A percentile compares a stretch with the other conserved stretches of the same genome.
These are phyloP conservation scores for Boletus vinaceobasis DNA, from an alignment of 768 basidiomycete genomes.

Conservation along the genomic window DNA sequence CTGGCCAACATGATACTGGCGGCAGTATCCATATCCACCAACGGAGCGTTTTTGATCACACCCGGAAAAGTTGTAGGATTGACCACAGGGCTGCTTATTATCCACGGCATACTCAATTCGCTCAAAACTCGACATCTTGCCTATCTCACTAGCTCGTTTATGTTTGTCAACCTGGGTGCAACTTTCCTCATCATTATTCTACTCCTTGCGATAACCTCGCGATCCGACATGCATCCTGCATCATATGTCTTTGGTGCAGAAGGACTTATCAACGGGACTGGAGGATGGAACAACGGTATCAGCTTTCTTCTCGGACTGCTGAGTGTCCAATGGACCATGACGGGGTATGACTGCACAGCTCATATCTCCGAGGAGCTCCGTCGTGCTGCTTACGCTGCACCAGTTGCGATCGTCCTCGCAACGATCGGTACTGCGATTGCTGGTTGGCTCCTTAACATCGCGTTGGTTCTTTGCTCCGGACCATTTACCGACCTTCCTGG, in stretches of 20 bases:
- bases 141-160: constrained; percentile 33
- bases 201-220: constrained; percentile 41
- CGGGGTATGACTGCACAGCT: constrained; percentile 29
- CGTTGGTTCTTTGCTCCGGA: constrained; percentile 57
- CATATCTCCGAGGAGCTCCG: constrained; percentile 44
- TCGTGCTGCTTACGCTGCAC: constrained; percentile 48
- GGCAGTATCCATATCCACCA: constrained; percentile 22
- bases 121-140: constrained; percentile 38
- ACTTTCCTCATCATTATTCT: constrained; percentile 42
- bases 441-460: constrained; percentile 67
- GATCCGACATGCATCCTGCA: constrained; percentile 54
- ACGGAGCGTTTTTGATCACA: constrained; percentile 35
- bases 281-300: constrained; percentile 40
- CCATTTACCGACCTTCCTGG: constrained; percentile 48
- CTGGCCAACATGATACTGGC: constrained; percentile 34
- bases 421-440: constrained; percentile 45
- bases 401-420: constrained; percentile 43
- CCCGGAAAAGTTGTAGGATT: constrained; percentile 41
- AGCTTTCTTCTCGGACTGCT: constrained; percentile 45
- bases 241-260: constrained; percentile 53
- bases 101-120: constrained; percentile 44
- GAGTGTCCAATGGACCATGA: constrained; percentile 49
- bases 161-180: constrained; percentile 46
- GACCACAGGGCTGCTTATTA: constrained; percentile 37
- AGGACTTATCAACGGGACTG: constrained; percentile 39